Percentiles rank a stretch among this genome's conserved stretches.
Conservation (phyloP, 2,329 filamentous ascomycete genomes). For the Botrytis sinoallii region DNA sequence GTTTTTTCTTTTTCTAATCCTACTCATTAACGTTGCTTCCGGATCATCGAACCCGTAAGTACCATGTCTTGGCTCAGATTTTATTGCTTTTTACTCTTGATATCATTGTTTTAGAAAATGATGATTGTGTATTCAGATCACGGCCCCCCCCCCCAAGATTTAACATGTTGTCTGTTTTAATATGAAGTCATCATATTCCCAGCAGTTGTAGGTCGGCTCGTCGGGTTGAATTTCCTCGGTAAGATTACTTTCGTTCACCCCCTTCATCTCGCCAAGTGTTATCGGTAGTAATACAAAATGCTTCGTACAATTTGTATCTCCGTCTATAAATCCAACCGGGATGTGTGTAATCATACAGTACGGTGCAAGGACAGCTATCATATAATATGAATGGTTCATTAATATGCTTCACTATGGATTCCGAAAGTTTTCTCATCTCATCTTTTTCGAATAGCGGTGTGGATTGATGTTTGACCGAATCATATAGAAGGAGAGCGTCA, state of each 20-base stretch:
- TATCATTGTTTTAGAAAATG: not conserved
- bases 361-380: constrained; percentile 6
- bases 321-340: not conserved
- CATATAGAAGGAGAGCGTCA: constrained; percentile 8
- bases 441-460: constrained; percentile 18
- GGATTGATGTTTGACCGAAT: constrained; percentile 8
- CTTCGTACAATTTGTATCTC: not conserved
- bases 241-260: not conserved
- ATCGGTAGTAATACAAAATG: not conserved
- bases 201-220: not conserved
- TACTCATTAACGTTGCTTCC: not conserved
- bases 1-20: not conserved
- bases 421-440: constrained; percentile 3
- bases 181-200: constrained; percentile 5
- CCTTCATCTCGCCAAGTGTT: constrained; percentile 13
- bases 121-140: not conserved
- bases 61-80: constrained; percentile 4
- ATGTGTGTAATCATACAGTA: not conserved
- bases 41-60: constrained; percentile 1
- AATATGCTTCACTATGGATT: constrained; percentile 1
- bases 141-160: not conserved
- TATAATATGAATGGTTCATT: not conserved
- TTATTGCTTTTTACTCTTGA: constrained; percentile 10
- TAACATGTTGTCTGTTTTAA: not conserved
- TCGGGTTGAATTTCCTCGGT: not conserved